Conservation (phyloP, 192 early-diverging fungal genomes). For the Piromyces sp. region DNA sequence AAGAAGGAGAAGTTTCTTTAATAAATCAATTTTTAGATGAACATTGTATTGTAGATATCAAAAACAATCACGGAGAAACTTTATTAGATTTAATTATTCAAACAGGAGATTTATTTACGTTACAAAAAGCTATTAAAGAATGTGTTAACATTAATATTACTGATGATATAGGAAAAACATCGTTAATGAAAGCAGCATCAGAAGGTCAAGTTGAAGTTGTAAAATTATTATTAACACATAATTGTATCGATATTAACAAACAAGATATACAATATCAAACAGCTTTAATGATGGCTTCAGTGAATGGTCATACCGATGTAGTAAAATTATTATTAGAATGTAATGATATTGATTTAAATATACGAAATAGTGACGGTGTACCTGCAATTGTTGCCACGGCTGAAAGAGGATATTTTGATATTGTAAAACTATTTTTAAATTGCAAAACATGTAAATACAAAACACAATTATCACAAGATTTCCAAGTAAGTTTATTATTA, state of each 20-base stretch:
- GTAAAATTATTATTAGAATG: not conserved
- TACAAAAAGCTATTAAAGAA: not conserved
- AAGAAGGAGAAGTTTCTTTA: not conserved
- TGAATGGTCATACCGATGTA: not conserved
- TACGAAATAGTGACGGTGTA: not conserved
- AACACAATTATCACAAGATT: not conserved
- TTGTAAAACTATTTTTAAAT: not conserved
- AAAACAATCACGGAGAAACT: not conserved
- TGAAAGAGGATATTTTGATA: not conserved
- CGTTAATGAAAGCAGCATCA: not conserved
- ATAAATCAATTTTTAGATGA: not conserved
- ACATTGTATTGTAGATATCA: not conserved
- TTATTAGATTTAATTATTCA: not conserved
- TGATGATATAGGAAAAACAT: not conserved
- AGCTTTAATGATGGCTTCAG: not conserved
- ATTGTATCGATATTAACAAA: not conserved
- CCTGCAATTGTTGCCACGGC: not conserved
- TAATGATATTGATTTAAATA: not conserved
- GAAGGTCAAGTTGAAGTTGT: not conserved
- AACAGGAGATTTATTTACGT: not conserved
- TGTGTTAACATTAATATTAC: not conserved
- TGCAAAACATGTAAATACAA: not conserved
- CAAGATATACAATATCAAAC: not conserved
- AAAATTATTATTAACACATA: not conserved
- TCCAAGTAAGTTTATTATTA: not conserved